phyloP scores from a whole-genome alignment of 192 early-diverging fungal species.

The Coemansia sp. region DNA sequence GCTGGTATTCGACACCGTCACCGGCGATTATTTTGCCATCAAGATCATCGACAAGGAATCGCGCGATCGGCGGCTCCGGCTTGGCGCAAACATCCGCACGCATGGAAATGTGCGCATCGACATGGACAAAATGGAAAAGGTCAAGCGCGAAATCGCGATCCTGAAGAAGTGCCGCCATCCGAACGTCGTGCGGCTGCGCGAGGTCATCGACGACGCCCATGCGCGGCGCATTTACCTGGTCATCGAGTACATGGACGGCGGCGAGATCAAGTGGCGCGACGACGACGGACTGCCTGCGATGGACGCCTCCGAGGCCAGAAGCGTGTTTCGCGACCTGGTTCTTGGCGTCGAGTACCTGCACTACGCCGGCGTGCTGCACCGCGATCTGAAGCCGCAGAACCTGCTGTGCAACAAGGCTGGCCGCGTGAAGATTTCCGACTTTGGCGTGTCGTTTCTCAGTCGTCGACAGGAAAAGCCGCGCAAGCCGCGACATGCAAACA shows the following conservation, averaged over 20 bases:
- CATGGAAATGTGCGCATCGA: conserved; percentile 52
- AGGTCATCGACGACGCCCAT: conserved; percentile 93
- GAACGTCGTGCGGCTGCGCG: conserved; percentile 83
- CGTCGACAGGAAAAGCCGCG: conserved; percentile 20
- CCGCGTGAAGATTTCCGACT: conserved; percentile 95
- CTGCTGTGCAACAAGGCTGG: conserved; percentile 73
- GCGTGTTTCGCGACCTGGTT: conserved; percentile 88
- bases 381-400: conserved; percentile 98
- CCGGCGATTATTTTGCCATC: conserved; percentile 66
- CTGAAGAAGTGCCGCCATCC: conserved; percentile 94
- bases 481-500: background rate
- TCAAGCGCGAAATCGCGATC: conserved; percentile 93
- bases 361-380: conserved; percentile 92
- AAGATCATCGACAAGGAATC: conserved; percentile 59
- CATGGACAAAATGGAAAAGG: conserved; percentile 67
- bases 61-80: conserved; percentile 46
- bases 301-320: conserved; percentile 61
- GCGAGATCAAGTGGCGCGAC: conserved; percentile 90
- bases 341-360: conserved; percentile 93
- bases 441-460: conserved; percentile 91
- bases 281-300: conserved; percentile 63
- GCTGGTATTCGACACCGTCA: conserved; percentile 78
- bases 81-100: conserved; percentile 19
- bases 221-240: conserved; percentile 92
- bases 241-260: conserved; percentile 88